Evolutionary conservation across 116 monocot species (phyloP).

Genomic region (Phalaenopsis hybrid): DNA sequence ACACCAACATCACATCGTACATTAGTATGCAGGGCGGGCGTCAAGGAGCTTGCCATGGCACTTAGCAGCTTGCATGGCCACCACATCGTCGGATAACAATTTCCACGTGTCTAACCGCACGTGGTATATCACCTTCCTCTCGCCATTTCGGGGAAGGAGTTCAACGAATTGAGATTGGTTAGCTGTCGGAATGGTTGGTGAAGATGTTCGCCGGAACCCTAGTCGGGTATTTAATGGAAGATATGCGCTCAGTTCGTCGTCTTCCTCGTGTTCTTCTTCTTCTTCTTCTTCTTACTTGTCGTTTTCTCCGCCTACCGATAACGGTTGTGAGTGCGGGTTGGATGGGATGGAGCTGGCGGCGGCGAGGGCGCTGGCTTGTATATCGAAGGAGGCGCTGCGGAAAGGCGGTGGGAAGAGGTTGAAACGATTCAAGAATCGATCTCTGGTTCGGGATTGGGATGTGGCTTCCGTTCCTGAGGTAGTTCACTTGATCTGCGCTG

Average conservation of each 20-base stretch:
- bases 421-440: background rate
- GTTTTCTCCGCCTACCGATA: background rate
- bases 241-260: background rate
- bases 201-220: background rate
- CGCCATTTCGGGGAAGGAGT: background rate
- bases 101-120: background rate
- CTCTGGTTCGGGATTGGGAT: background rate
- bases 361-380: constrained; percentile 11
- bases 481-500: background rate
- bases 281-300: background rate
- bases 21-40: too few species aligned
- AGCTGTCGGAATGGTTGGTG: background rate
- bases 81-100: background rate
- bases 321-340: background rate
- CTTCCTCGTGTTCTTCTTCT: background rate
- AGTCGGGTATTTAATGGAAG: background rate
- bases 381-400: background rate
- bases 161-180: background rate
- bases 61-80: background rate
- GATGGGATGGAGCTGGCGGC: constrained; percentile 20
- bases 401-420: background rate
- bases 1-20: too few species aligned
- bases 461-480: background rate
- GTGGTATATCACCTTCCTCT: background rate
- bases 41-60: background rate